Conservation (phyloP, 1,284 basidiomycete species). For the Cutaneotrichosporon sp. region DNA sequence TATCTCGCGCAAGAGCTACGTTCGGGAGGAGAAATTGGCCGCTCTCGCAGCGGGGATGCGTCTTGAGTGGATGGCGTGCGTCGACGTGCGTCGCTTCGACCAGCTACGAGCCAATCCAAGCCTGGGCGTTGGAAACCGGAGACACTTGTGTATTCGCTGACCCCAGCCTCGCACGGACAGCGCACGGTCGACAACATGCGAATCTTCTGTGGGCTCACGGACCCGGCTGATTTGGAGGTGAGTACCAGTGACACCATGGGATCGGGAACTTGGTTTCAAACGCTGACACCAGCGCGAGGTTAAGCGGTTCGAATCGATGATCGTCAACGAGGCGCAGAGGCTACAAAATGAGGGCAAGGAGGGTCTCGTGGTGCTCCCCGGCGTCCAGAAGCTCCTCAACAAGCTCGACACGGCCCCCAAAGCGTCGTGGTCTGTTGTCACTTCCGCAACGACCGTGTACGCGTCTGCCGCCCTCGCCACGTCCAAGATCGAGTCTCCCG, state of each 20-base stretch:
- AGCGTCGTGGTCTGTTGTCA: slow-evolving; percentile 73
- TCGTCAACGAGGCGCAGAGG: slow-evolving; percentile 39
- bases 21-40: too few relatives aligned
- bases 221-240: slow-evolving; percentile 58
- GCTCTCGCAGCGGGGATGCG: too few relatives aligned
- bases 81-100: too few relatives aligned
- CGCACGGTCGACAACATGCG: slow-evolving; percentile 66
- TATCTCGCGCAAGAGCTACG: too few relatives aligned
- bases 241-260: slow-evolving; percentile 4
- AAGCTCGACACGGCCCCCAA: slow-evolving; percentile 61
- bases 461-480: slow-evolving; percentile 60
- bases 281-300: slow-evolving; percentile 18
- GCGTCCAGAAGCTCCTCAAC: slow-evolving; percentile 35
- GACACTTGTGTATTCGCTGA: neutral
- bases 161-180: slow-evolving; percentile 66
- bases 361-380: slow-evolving; percentile 45
- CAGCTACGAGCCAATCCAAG: too few relatives aligned
- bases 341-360: slow-evolving; percentile 40
- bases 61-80: too few relatives aligned
- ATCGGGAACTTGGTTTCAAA: neutral
- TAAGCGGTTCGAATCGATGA: slow-evolving; percentile 44
- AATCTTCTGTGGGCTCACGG: slow-evolving; percentile 61
- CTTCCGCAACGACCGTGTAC: slow-evolving; percentile 70
- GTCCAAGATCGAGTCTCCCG: slow-evolving; percentile 57
- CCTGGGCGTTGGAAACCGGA: too few relatives aligned